Evolutionary conservation across 108 stramenopile species (phyloP), one percentile per base, ranked within the genome.

Genomic region (Discostella pseudostelligera): DNA sequence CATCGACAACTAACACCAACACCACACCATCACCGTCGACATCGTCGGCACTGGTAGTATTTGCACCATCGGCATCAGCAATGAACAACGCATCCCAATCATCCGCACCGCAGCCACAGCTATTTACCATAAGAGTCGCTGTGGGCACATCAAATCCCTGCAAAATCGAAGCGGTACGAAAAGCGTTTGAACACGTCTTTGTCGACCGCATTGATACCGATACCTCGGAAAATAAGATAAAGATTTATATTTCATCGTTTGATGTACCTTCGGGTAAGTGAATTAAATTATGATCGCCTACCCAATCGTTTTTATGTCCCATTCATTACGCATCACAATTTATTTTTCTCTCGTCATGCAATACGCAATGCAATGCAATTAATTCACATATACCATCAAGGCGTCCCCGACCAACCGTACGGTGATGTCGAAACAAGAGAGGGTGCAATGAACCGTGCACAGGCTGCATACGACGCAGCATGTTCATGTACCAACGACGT

Each of bases 401-500:
- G 70, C 9, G 94, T 96, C 14, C 29, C 84, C 3, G 86, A 88
- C 77, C 95, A 97, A 70, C 97, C 97, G 17, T 84, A 89, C 63
- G 93, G 94, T 28, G 91, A 97, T 76, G 79, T 56, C 35, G 93
- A 95, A 65, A 96, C 97, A 2, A 51, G 63, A 12, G 36, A 39
- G 48, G 97, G 97, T 21, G 95, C 95, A 36, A 78, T 81, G 49
- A 92, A 92, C 58, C 87, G 97, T 32, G 94, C 94, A 9, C 39
- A 69, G 39, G 69, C 22, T 7, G 94, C 94, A 4, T 86, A 75
- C 46, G 39, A 70, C 21, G 79, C 78, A 9, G 86, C 65, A 50
- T 67, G 37, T 24, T 14, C 45, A 21, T 56, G 59, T 16, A 28
- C 35, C n/a, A 58, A 68, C 25, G 53, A 59, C 36, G 19, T 79